Conservation (phyloP, 441 rosid species). For the Euphorbia celastroides region DNA sequence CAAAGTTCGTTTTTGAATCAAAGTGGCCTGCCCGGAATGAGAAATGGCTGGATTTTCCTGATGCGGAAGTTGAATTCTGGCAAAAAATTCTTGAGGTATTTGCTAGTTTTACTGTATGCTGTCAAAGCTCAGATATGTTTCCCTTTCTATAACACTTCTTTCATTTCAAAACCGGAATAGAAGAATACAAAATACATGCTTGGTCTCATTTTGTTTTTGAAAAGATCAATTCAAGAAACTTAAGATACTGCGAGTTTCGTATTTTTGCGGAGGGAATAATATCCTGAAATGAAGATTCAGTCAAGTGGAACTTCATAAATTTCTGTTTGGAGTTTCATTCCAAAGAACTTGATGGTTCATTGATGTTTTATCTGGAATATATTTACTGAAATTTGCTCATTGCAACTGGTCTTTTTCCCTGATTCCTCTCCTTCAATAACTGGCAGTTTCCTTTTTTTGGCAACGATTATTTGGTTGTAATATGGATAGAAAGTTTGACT, state of each 20-base stretch:
- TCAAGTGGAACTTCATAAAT: too few relatives aligned
- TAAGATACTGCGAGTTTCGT: neutral
- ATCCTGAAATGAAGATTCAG: neutral
- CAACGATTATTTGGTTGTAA: neutral
- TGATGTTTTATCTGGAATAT: neutral
- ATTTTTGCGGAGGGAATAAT: neutral
- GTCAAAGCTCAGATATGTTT: neutral
- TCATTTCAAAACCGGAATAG: neutral
- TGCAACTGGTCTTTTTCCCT: too few relatives aligned
- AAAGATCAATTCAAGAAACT: neutral
- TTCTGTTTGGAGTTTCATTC: too few relatives aligned
- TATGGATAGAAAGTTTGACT: neutral
- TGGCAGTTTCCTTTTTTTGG: neutral
- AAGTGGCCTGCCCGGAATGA: conserved; percentile 78
- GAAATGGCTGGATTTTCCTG: conserved; percentile 59
- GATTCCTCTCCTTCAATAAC: too few relatives aligned
- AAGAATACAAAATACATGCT: neutral
- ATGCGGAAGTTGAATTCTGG: conserved; percentile 72
- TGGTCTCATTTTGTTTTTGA: neutral
- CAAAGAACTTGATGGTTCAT: too few relatives aligned
- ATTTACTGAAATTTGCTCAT: neutral
- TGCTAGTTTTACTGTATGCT: neutral
- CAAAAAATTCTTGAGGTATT: conserved; percentile 79
- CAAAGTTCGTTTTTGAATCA: conserved; percentile 76
- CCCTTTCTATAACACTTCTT: neutral